Base-by-base conservation (phyloP, 2,329 filamentous ascomycete species). In the Didymellaceae sp. region DNA sequence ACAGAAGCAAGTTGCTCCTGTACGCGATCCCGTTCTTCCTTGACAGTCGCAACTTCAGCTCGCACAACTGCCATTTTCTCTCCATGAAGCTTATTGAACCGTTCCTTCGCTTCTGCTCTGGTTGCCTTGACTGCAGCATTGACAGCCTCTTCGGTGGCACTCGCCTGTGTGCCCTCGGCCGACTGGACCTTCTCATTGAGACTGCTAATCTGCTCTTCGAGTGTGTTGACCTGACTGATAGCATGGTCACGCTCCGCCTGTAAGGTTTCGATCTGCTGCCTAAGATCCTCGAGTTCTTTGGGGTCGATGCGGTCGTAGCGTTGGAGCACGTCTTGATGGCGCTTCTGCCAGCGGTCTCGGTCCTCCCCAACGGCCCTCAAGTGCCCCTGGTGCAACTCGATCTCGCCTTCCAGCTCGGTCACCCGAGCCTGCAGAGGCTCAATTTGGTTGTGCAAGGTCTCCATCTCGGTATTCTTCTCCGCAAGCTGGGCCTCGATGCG, bases 291-390 rank as follows among this genome's bases (percentile, higher is more conserved):
- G 69, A 97, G 83, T 67, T 97, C 93, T 3, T 90, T 90, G 33
- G 94, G 93, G 68, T 99, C 94, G 43, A 95, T 90, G 47, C 93
- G 90, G 61, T 96, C 92, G 68, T 97, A 97, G 71, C 96, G 97
- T 59, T 91, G 91, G 41, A 99, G 83, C 55, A 99, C 97, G 62
- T 95, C 90, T 69, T 97, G 91, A 1, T 91, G 95, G 18, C 94
- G 88, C 78, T 97, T 93, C 74, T 96, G 91, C 90, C 93, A 97
- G 50, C 90, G 85, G 69, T 97, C 93, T 13, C 94, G 87, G 68
- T 97, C 93, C 64, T 94, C 89, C 59, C 95, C 89, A 8, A 97
- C 81, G 57, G 97, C 83, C 65, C 89, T 90, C 67, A 97, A 84
- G 69, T 97, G 93, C 10, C 91, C 91, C 59, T 95, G 88, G 64